Evolutionary conservation across 352 stramenopile genomes (phyloP), one percentile per base, ranked within the genome.

Genomic region (Phytophthora sp.): DNA sequence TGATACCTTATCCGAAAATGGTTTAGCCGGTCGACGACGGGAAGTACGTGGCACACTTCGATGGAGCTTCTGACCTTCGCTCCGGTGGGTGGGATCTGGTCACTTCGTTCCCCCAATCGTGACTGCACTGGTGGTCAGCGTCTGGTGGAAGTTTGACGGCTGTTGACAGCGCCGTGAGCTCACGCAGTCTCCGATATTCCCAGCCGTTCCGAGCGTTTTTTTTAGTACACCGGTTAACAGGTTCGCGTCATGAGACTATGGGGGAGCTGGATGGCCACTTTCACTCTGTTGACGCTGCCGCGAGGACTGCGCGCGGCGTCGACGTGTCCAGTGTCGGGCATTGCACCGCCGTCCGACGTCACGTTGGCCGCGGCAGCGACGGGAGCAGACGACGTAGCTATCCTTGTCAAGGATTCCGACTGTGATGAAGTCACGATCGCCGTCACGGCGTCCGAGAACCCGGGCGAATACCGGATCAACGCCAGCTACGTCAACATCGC

Each of bases 401-500:
- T 74, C 20, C 27, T 74, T 7, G 66, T 74, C 2, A 74, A 74
- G n/a, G 26, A 68, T 6, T 23, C 62, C 12, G 62, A 68, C 44
- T 71, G 62, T 29, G 62, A 71, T 29, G 67, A 74, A 39, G 67
- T 71, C 9, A 62, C 50, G 18, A 71, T 74, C 29, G 20, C 63
- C 15, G 62, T 50, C 2, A 65, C 50, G 13, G 45, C 8, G 29
- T 74, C 62, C 2, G 62, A 71, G 21, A 74, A 65, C 42, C 64
- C 57, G 11, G 63, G 64, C 13, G 51, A 73, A 18, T 70, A 66
- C 41, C 24, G 67, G 21, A 76, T 73, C 63, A 73, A 73, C 23
- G 63, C 57, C 27, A 73, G 63, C 38, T 76, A 76, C 18, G 57
- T 76, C 5, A 42, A 66, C n/a, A 73, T 76, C 12, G 36, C 59